A percentile compares a stretch with the other conserved stretches of the same genome.
These are phyloP conservation scores for Pleurotus ostreatus DNA, from an alignment of 768 basidiomycete species.

Conservation along the genomic window DNA sequence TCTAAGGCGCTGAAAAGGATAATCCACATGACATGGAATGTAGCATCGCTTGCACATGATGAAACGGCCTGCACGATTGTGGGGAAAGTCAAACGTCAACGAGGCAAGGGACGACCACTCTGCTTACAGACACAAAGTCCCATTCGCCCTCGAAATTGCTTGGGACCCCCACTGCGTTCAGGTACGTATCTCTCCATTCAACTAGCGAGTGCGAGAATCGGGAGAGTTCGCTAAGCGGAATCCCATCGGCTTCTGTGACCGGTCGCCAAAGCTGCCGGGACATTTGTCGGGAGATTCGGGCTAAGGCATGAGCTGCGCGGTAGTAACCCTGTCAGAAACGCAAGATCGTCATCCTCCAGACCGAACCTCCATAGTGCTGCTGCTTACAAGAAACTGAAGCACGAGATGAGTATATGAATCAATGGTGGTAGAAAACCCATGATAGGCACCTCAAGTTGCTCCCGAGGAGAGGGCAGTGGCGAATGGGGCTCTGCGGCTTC, in stretches of 20 bases:
- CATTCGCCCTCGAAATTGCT: slow-evolving; percentile 79
- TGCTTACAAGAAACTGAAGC: slow-evolving; percentile 63
- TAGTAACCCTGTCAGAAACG: slow-evolving; percentile 65
- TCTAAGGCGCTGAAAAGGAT: slow-evolving; percentile 77
- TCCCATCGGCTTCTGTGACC: slow-evolving; percentile 69
- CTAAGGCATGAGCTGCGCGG: slow-evolving; percentile 77
- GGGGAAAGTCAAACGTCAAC: slow-evolving; percentile 6
- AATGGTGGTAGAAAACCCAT: slow-evolving; percentile 4
- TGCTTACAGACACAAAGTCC: slow-evolving; percentile 68
- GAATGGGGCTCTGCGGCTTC: slow-evolving; percentile 43
- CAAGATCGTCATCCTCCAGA: not conserved
- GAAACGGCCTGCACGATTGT: slow-evolving; percentile 35
- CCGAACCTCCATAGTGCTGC: not conserved
- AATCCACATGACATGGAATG: slow-evolving; percentile 92
- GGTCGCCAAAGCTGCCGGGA: slow-evolving; percentile 81
- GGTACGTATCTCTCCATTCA: slow-evolving; percentile 74
- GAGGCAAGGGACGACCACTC: slow-evolving; percentile 1
- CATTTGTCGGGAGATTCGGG: slow-evolving; percentile 78
- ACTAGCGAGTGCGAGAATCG: slow-evolving; percentile 52
- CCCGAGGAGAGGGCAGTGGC: slow-evolving; percentile 60
- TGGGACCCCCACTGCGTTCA: slow-evolving; percentile 81
- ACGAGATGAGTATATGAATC: slow-evolving; percentile 11
- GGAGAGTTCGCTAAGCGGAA: slow-evolving; percentile 62
- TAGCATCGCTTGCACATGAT: slow-evolving; percentile 79
- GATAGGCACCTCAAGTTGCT: slow-evolving; percentile 68